A percentile compares a stretch with the other conserved stretches of the same genome.
Conservation (phyloP, 768 basidiomycete genomes). For the Trametes cubensis region DNA sequence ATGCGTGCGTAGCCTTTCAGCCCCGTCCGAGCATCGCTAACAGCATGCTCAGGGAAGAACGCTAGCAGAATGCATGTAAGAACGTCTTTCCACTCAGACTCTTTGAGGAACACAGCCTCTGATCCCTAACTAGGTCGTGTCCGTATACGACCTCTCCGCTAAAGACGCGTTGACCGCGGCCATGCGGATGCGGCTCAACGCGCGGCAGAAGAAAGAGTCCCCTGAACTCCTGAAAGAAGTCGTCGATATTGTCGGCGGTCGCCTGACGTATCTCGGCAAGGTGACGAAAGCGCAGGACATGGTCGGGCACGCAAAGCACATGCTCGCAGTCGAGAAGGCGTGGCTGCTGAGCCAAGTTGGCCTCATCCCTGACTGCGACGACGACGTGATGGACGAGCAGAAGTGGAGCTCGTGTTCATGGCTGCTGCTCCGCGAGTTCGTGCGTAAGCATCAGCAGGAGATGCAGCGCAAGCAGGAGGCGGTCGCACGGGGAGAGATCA, state of each 20-base stretch:
- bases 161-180: conserved; percentile 63
- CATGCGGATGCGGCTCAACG: conserved; percentile 50
- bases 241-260: conserved; percentile 70
- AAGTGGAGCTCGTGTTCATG: conserved; percentile 85
- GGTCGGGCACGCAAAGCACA: conserved; percentile 60
- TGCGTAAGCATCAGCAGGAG: conserved; percentile 57
- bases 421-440: conserved; percentile 75
- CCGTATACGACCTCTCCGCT: conserved; percentile 68
- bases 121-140: conserved; percentile 52
- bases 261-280: conserved; percentile 76
- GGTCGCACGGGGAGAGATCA: conserved; percentile 39
- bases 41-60: conserved; percentile 53
- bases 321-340: conserved; percentile 73
- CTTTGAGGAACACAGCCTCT: neutral
- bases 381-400: conserved; percentile 92
- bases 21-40: conserved; percentile 13
- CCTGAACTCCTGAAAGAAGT: conserved; percentile 49
- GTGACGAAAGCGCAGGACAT: conserved; percentile 64
- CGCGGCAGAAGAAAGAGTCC: conserved; percentile 37
- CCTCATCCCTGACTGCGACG: conserved; percentile 80
- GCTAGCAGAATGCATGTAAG: conserved; percentile 75
- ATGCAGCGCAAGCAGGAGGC: conserved; percentile 46
- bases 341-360: conserved; percentile 83
- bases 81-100: neutral
- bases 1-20: conserved; percentile 50